Conservation (phyloP, 805 yeast genomes). For the Saturnispora halmiae region DNA sequence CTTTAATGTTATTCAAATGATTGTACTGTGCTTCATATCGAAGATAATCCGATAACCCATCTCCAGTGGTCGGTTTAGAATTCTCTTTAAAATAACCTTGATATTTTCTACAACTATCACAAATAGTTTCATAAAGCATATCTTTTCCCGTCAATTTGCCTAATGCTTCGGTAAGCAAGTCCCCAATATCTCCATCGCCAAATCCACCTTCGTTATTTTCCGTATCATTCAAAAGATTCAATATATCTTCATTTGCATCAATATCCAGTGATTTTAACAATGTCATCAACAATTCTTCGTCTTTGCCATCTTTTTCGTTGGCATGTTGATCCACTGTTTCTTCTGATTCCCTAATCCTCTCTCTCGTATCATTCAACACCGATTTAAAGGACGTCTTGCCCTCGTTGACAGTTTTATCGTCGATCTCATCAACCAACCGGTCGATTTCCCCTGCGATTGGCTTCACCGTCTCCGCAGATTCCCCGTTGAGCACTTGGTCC, state of each 20-base stretch:
- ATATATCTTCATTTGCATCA: conserved; percentile 4
- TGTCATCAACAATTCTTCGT: conserved; percentile 48
- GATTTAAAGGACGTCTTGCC: conserved; percentile 39
- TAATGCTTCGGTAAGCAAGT: conserved; percentile 61
- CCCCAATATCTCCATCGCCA: conserved; percentile 21
- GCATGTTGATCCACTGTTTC: conserved; percentile 51
- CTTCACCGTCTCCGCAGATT: conserved; percentile 44
- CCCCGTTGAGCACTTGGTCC: conserved; percentile 54
- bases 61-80: conserved; percentile 26
- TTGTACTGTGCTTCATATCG: conserved; percentile 55
- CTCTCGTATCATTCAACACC: conserved; percentile 72
- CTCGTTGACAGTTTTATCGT: conserved; percentile 22
- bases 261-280: conserved; percentile 53
- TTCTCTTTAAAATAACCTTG: conserved; percentile 55
- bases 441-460: not conserved
- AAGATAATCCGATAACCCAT: conserved; percentile 22
- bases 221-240: conserved; percentile 2
- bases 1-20: conserved; percentile 52
- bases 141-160: conserved; percentile 78
- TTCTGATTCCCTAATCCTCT: conserved; percentile 71
- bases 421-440: conserved; percentile 32
- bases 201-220: conserved; percentile 8
- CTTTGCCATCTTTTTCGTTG: conserved; percentile 27
- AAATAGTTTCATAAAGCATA: conserved; percentile 80
- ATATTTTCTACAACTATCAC: conserved; percentile 65